Evolutionary conservation across 768 basidiomycete species (phyloP), one percentile per base, ranked within the genome.

Genomic region (Brasilioporus rufonigricans): DNA sequence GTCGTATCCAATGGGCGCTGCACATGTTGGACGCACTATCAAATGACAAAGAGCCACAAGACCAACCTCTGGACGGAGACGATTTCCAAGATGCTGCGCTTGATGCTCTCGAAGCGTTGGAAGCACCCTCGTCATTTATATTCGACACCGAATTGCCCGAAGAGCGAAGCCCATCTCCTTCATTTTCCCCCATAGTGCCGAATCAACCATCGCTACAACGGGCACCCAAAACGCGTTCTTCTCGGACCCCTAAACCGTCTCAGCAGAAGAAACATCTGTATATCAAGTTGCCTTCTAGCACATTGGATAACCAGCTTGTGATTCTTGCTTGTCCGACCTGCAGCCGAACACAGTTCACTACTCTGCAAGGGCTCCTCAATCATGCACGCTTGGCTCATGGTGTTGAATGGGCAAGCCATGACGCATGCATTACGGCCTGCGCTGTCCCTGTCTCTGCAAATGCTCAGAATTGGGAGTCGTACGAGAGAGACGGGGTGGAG

Each of bases 321-420:
- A 54, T 72, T 44, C 72, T 81, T 35, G 66, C 61, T 5, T 81
- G 80, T 61, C 71, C 74, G 0, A 74, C 73, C 48, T 81, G 80
- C 55, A 44, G 60, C 10, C 74, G 80, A 21, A 73, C 71, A 8
- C 77, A 82, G 44, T 80, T 81, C 60, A 78, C 76, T 23, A 80
- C 71, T 24, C 70, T 82, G 8, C 80, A 81, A 54, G 80, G 80
- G 13, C 70, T 82, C 36, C 67, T 82, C 27, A 81, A 81, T 48
- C 80, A 81, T 59, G 78, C 76, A 38, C 77, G 81, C 18, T 63
- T 81, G n/a, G 68, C 74, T 10, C 80, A 81, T 54, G 66, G 72
- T 14, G 65, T 76, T 38, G 76, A 80, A 52, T 81, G 73, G 66
- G 74, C 76, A 18, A 80, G 74, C 31, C 80, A 81, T 54, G 81